Evolutionary conservation across 345 rosid genomes (phyloP).

Genomic region (Hibiscus tridactylites): DNA sequence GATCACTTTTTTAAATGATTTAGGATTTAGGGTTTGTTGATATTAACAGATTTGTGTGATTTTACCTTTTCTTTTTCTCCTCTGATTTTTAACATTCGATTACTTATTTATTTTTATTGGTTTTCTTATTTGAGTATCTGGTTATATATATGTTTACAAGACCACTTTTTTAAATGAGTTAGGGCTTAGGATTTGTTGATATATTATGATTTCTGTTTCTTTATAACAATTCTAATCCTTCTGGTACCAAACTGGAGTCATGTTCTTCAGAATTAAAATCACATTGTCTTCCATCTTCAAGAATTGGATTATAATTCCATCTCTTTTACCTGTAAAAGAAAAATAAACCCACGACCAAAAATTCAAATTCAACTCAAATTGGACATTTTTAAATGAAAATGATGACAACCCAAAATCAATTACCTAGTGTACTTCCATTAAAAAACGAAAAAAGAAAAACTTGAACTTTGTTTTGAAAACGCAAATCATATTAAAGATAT

Average conservation of each 20-base stretch:
- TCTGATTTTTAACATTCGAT: constrained; percentile 1
- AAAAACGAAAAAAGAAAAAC: not conserved
- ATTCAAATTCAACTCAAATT: not conserved
- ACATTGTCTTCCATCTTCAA: not conserved
- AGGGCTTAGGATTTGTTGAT: not conserved
- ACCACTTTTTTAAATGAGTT: too few relatives aligned
- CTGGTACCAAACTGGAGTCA: not conserved
- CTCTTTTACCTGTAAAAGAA: not conserved
- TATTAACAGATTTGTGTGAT: not conserved
- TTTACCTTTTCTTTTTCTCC: not conserved
- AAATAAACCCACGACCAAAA: not conserved
- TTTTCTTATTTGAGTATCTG: constrained; percentile 26
- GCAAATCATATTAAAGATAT: not conserved
- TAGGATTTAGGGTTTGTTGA: not conserved
- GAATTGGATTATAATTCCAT: not conserved
- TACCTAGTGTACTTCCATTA: not conserved
- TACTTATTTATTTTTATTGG: constrained; percentile 4
- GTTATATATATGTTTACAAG: constrained; percentile 19
- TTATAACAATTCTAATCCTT: not conserved
- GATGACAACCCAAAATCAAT: not conserved
- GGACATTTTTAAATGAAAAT: not conserved
- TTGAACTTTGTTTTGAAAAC: not conserved
- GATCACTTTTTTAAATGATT: too few relatives aligned
- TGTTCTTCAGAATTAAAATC: not conserved
- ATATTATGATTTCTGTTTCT: not conserved